phyloP scores from a whole-genome alignment of 208 protist genomes.

The Acanthamoeba divionensis region DNA sequence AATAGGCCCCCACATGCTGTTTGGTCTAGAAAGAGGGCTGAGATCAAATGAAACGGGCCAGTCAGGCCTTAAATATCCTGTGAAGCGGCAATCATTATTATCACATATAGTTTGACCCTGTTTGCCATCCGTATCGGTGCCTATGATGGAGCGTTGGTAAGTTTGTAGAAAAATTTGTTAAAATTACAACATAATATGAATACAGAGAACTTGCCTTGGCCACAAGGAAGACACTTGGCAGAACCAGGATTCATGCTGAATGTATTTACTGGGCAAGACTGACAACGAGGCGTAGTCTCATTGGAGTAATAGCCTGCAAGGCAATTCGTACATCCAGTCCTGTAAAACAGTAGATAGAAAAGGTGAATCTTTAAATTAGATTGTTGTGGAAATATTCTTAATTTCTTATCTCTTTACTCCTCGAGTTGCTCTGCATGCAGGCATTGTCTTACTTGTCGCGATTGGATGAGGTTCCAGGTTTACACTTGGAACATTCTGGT shows the following conservation, averaged over 20 bases:
- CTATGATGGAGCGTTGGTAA: too few relatives aligned
- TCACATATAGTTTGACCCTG: neutral
- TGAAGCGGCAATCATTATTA: neutral
- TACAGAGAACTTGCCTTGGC: neutral
- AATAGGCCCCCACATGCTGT: too few relatives aligned
- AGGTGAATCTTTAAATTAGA: too few relatives aligned
- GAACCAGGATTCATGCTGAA: neutral
- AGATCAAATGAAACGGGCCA: slow-evolving; percentile 27
- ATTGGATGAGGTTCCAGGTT: neutral
- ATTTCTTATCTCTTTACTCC: too few relatives aligned
- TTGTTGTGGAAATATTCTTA: too few relatives aligned
- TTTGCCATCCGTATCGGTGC: too few relatives aligned
- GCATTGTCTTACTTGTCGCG: neutral
- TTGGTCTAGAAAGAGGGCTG: neutral
- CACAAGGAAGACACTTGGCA: neutral
- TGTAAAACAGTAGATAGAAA: neutral
- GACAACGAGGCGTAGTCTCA: neutral
- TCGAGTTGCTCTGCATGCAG: too few relatives aligned
- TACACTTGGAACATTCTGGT: neutral
- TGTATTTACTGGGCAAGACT: neutral
- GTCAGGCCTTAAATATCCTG: neutral
- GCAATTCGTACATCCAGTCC: neutral
- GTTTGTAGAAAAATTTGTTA: too few relatives aligned
- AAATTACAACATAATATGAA: too few relatives aligned
- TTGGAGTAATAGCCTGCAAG: neutral